phyloP scores from a whole-genome alignment of 768 basidiomycete species.

The Boletellus sp. region DNA sequence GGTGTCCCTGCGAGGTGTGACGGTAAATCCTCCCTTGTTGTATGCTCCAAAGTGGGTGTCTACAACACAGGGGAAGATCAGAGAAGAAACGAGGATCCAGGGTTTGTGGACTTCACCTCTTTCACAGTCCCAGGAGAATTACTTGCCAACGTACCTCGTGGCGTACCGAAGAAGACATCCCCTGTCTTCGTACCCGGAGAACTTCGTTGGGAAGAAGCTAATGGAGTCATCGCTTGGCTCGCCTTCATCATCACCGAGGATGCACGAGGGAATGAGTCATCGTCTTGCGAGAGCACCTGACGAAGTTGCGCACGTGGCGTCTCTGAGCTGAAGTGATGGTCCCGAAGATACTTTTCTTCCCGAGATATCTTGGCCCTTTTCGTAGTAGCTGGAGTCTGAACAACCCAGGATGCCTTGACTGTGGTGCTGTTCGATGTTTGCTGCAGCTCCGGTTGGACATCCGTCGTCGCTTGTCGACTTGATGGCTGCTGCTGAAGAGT shows the following conservation, averaged over 20 bases:
- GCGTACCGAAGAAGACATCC: conserved; percentile 18
- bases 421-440: conserved; percentile 20
- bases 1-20: conserved; percentile 18
- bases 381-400: conserved; percentile 26
- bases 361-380: conserved; percentile 18
- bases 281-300: conserved; percentile 32
- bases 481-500: conserved; percentile 9
- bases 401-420: conserved; percentile 31
- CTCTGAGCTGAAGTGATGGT: conserved; percentile 17
- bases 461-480: conserved; percentile 10
- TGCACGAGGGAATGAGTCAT: conserved; percentile 20
- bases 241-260: conserved; percentile 28
- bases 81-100: neutral
- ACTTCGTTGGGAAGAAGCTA: conserved; percentile 23
- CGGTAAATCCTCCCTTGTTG: conserved; percentile 7
- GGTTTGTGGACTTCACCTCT: conserved; percentile 20
- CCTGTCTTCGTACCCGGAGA: conserved; percentile 15
- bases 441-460: conserved; percentile 10
- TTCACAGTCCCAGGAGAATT: conserved; percentile 25
- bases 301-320: conserved; percentile 28
- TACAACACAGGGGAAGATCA: conserved; percentile 8
- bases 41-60: conserved; percentile 22
- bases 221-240: conserved; percentile 21
- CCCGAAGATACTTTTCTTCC: conserved; percentile 30
- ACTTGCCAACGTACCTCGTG: conserved; percentile 19